Conservation (phyloP, 129 eudicot genomes). For the Daucus carota region DNA sequence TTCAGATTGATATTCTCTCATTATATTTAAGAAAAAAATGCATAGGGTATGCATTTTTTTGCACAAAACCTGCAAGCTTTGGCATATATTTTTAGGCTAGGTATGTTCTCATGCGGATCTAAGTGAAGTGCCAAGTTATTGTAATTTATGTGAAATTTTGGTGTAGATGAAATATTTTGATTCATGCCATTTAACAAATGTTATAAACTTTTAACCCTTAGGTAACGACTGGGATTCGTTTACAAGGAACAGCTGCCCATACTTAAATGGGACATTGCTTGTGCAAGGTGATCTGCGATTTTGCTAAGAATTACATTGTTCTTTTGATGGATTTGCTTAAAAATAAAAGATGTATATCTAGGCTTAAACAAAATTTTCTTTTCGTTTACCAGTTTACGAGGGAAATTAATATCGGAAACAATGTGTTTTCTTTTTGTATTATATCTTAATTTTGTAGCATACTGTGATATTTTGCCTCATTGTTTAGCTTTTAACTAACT, state of each 20-base stretch:
- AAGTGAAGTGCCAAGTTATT: neutral
- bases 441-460: neutral
- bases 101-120: no score
- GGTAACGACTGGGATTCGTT: neutral
- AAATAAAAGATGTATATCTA: neutral
- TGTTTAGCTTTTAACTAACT: neutral
- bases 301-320: neutral
- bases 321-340: neutral
- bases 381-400: neutral
- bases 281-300: slow-evolving; percentile 2
- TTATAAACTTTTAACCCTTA: neutral
- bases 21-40: neutral
- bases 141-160: neutral
- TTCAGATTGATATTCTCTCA: neutral
- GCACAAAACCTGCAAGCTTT: neutral
- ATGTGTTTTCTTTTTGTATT: neutral
- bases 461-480: neutral
- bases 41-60: neutral
- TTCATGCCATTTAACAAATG: neutral
- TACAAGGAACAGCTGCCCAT: neutral
- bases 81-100: neutral
- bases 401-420: neutral
- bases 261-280: slow-evolving; percentile 1
- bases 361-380: neutral
- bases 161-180: neutral